Evolutionary conservation across 768 basidiomycete species (phyloP).

Genomic region (Lentinus tigrinus): DNA sequence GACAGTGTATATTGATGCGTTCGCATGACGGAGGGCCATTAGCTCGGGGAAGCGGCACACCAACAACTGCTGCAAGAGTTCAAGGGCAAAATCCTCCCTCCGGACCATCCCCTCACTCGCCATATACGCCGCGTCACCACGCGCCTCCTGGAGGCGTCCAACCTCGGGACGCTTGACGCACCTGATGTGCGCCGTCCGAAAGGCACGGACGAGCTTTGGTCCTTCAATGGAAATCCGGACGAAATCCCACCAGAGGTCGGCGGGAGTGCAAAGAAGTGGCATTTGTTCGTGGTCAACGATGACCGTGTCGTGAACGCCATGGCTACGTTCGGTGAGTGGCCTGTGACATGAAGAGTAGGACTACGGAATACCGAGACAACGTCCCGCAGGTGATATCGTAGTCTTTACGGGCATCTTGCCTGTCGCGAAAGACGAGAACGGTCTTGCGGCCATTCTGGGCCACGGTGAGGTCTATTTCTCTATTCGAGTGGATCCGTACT

Average conservation of each 20-base stretch:
- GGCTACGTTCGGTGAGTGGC: slow-evolving; percentile 59
- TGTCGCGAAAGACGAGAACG: slow-evolving; percentile 72
- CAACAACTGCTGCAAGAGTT: slow-evolving; percentile 53
- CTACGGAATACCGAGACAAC: not conserved
- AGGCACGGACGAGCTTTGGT: slow-evolving; percentile 28
- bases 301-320: slow-evolving; percentile 71
- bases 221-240: slow-evolving; percentile 15
- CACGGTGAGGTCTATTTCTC: slow-evolving; percentile 56
- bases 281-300: slow-evolving; percentile 79
- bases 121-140: slow-evolving; percentile 71
- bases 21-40: not conserved
- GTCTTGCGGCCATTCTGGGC: slow-evolving; percentile 79
- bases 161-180: slow-evolving; percentile 62
- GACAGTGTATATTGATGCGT: not conserved
- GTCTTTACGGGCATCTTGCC: slow-evolving; percentile 91
- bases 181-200: slow-evolving; percentile 21
- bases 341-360: not conserved
- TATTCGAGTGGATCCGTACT: not conserved
- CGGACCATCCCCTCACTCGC: slow-evolving; percentile 59
- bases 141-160: slow-evolving; percentile 66
- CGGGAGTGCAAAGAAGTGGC: slow-evolving; percentile 47
- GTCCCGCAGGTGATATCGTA: slow-evolving; percentile 60
- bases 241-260: slow-evolving; percentile 23
- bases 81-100: slow-evolving; percentile 55
- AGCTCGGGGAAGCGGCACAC: slow-evolving; percentile 45